phyloP scores from a whole-genome alignment of 106 monocot species.

The Dactylorhiza incarnata region DNA sequence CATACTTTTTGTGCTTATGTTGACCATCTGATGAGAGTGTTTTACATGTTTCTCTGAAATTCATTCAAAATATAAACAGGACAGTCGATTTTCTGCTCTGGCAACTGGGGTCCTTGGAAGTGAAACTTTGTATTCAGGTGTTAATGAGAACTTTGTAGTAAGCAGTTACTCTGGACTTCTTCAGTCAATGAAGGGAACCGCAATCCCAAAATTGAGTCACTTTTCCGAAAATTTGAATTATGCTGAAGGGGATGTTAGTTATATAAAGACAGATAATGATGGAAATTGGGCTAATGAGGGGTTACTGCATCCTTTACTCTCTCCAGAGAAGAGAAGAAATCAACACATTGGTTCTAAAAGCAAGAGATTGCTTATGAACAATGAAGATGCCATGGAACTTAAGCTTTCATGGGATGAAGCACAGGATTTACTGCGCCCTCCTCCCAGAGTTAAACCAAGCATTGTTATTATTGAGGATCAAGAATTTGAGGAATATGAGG shows the following conservation, averaged over 20 bases:
- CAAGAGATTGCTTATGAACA: constrained; percentile 78
- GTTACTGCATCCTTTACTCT: constrained; percentile 37
- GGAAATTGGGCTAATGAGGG: constrained; percentile 39
- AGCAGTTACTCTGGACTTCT: constrained; percentile 73
- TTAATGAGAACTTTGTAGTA: constrained; percentile 61
- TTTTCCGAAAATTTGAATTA: constrained; percentile 39
- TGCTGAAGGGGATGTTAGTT: constrained; percentile 42
- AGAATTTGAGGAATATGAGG: constrained; percentile 98
- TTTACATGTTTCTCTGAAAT: not conserved
- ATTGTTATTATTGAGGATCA: constrained; percentile 87
- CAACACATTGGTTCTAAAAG: constrained; percentile 69
- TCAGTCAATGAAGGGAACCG: constrained; percentile 44
- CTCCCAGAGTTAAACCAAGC: constrained; percentile 69
- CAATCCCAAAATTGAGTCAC: constrained; percentile 27
- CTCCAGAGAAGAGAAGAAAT: constrained; percentile 43
- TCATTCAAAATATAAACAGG: constrained; percentile 34
- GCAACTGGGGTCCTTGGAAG: constrained; percentile 60
- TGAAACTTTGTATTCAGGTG: constrained; percentile 53
- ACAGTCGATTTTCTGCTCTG: constrained; percentile 85
- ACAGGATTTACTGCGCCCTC: constrained; percentile 77
- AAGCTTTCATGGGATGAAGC: constrained; percentile 93
- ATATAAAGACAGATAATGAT: constrained; percentile 44
- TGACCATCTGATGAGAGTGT: not conserved
- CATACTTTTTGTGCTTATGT: not conserved
- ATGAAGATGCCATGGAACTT: constrained; percentile 82